A percentile compares a stretch with the other conserved stretches of the same genome.
These are phyloP conservation scores for Irpex sp. DNA, from an alignment of 1,284 basidiomycete genomes.

Conservation along the genomic window DNA sequence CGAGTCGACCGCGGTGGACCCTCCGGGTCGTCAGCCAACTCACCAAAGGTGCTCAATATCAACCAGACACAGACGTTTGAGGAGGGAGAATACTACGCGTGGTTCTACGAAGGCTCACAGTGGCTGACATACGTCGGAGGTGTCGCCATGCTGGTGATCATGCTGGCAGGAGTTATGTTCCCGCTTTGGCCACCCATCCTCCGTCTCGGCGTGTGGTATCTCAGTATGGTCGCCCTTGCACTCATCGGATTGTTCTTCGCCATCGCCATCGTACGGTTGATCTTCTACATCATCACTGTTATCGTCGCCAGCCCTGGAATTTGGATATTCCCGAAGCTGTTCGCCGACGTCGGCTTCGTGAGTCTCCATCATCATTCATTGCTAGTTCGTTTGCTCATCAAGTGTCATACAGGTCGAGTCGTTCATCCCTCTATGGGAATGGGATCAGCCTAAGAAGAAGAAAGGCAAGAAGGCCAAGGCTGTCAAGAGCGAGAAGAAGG, in stretches of 20 bases:
- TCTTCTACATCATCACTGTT: slow-evolving; percentile 94
- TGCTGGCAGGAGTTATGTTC: slow-evolving; percentile 99
- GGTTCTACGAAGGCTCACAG: slow-evolving; percentile 96
- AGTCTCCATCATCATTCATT: slow-evolving; percentile 35
- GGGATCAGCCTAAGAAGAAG: slow-evolving; percentile 95
- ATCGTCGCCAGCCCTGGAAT: slow-evolving; percentile 88
- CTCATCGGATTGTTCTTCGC: slow-evolving; percentile 91
- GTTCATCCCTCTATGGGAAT: slow-evolving; percentile 97
- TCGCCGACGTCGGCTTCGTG: slow-evolving; percentile 98
- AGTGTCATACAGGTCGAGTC: slow-evolving; percentile 75
- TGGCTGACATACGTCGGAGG: slow-evolving; percentile 94
- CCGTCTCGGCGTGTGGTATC: slow-evolving; percentile 96
- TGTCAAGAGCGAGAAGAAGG: slow-evolving; percentile 30
- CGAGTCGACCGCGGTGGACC: slow-evolving; percentile 80
- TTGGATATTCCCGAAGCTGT: slow-evolving; percentile 98
- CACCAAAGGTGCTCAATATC: slow-evolving; percentile 80
- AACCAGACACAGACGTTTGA: slow-evolving; percentile 81
- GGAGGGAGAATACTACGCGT: slow-evolving; percentile 85
- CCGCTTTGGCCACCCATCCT: slow-evolving; percentile 94
- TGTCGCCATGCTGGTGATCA: slow-evolving; percentile 86
- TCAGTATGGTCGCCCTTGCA: slow-evolving; percentile 85
- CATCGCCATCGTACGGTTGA: slow-evolving; percentile 88
- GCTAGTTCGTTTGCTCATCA: not conserved
- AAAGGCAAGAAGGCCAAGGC: slow-evolving; percentile 59
- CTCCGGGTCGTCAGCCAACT: slow-evolving; percentile 62